Conservation (phyloP, 2,329 filamentous ascomycete species). For the Trichophyton simii region DNA sequence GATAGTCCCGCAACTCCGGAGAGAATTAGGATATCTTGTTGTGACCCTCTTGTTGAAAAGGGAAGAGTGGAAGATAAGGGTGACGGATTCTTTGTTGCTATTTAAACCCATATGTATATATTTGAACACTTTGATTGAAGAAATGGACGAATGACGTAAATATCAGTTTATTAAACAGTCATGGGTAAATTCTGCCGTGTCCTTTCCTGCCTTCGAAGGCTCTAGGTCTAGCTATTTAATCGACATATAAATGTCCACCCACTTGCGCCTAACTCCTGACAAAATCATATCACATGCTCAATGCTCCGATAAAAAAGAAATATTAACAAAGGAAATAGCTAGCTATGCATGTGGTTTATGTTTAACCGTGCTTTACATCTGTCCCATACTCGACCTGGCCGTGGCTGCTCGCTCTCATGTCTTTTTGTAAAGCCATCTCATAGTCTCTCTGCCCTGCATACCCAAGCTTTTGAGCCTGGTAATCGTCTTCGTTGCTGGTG, state of each 20-base stretch:
- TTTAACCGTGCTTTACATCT: constrained; percentile 21
- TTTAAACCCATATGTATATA: constrained; percentile 15
- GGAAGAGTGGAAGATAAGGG: constrained; percentile 42
- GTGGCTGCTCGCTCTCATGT: constrained; percentile 24
- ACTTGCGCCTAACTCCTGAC: neutral
- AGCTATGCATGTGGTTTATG: neutral
- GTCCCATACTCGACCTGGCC: constrained; percentile 24
- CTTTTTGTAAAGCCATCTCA: constrained; percentile 20
- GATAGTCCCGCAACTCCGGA: constrained; percentile 42
- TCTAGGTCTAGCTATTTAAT: neutral
- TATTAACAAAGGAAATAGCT: neutral
- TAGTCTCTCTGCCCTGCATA: constrained; percentile 30
- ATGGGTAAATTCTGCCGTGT: neutral
- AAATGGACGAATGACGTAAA: neutral
- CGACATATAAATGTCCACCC: neutral
- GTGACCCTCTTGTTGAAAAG: constrained; percentile 35
- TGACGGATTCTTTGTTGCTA: constrained; percentile 39
- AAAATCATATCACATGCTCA: neutral
- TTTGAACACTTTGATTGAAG: neutral
- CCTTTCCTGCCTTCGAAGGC: neutral
- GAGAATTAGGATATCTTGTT: constrained; percentile 36
- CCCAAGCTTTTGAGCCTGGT: constrained; percentile 32
- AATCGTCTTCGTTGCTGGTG: constrained; percentile 13
- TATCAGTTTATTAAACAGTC: neutral
- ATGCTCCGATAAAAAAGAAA: neutral